phyloP scores from a whole-genome alignment of 1,139 yeast species.

The Blastobotrys apis region DNA sequence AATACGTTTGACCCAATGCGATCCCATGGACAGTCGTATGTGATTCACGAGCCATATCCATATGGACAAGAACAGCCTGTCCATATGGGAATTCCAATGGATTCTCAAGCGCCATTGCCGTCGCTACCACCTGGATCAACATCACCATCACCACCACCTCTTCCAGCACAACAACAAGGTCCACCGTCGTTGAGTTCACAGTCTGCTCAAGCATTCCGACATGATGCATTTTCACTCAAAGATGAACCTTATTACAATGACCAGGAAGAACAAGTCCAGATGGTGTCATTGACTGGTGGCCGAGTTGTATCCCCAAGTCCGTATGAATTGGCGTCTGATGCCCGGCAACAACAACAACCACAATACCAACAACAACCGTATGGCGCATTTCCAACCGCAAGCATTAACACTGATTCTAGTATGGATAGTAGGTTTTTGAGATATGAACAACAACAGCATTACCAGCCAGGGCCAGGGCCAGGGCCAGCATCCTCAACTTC shows the following conservation, averaged over 20 bases:
- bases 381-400: constrained; percentile 13
- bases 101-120: no score
- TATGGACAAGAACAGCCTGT: no score
- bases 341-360: background rate
- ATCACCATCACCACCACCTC: no score
- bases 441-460: background rate
- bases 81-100: no score
- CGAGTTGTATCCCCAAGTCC: constrained; percentile 6
- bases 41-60: constrained; percentile 9
- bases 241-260: constrained; percentile 6
- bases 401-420: constrained; percentile 3
- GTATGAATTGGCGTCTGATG: background rate
- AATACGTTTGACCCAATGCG: constrained; percentile 4
- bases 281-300: constrained; percentile 11
- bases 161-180: background rate
- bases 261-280: constrained; percentile 12
- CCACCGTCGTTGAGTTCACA: background rate
- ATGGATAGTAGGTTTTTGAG: background rate
- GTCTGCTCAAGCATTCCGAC: constrained; percentile 7
- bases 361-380: constrained; percentile 4
- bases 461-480: no score
- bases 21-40: constrained; percentile 7
- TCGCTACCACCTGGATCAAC: no score
- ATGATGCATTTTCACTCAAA: constrained; percentile 6
- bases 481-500: no score